Evolutionary conservation across 2,329 filamentous ascomycete genomes (phyloP), one percentile per base, ranked within the genome.

Genomic region (Daldinia sp.): DNA sequence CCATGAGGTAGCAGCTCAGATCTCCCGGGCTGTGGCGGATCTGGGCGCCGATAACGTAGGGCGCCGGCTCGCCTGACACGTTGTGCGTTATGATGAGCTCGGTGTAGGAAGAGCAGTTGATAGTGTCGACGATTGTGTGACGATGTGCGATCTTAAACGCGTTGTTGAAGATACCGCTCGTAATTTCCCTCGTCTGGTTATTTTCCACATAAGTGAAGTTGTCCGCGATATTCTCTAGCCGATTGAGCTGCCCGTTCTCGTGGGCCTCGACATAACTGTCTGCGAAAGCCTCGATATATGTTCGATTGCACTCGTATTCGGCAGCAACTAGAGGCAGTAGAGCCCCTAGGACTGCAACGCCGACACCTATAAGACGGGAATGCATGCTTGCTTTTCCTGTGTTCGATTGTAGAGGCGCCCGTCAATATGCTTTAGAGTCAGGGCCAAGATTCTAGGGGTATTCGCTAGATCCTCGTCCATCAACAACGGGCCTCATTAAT

Each of bases 1-100:
- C 76, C 39, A 78, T 72, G 10, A 75, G 69, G 21, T 71, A 68
- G 25, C 70, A 53, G 48, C 68, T 70, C 54, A 70, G 54, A 52
- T 71, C 69, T 3, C 43, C 62, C 3, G 68, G 58, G 39, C 60
- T 63, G 63, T 77, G 74, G 7, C 71, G 72, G 54, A 78, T 73
- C 67, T 78, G 77, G 4, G 73, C 74, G 32, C 75, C 77, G 59
- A 78, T 74, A 7, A 78, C 72, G 48, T 74, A 71, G 25, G 68
- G 68, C 1, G 64, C 66, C 1, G 61, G 48, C 41, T 51, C 34
- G 15, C 63, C 71, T 1, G 68, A 66, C 15, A 29, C 65, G 39
- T 72, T 68, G 34, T 60, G 54, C 23, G 70, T 72, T 29, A 69
- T 54, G 61, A 74, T 70, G 13, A 74, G 64, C 63, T 72, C 71